A percentile compares a stretch with the other conserved stretches of the same genome.
Evolutionary conservation across 2,329 filamentous ascomycete species (phyloP).

Genomic region (Sphaerulina musiva): DNA sequence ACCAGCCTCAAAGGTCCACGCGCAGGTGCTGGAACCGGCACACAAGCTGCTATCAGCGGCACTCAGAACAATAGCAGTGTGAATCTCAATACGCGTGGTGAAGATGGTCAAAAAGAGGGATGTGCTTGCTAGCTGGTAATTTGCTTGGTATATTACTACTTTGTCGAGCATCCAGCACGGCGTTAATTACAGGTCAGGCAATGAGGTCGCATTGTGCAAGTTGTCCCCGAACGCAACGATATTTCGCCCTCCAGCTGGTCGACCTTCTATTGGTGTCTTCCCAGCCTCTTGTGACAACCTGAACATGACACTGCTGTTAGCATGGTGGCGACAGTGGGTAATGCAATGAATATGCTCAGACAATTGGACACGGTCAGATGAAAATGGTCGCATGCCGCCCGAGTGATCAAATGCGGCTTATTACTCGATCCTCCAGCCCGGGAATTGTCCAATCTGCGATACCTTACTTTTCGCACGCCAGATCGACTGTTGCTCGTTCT

Average conservation of each 20-base stretch:
- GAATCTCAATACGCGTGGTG: slow-evolving; percentile 65
- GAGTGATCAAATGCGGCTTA: not conserved
- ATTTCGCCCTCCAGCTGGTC: too few species aligned
- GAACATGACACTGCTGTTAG: not conserved
- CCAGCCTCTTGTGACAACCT: not conserved
- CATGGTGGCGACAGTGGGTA: not conserved
- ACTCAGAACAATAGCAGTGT: slow-evolving; percentile 59
- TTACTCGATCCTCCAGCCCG: not conserved
- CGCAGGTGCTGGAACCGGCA: slow-evolving; percentile 52
- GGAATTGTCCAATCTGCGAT: too few species aligned
- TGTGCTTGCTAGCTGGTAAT: slow-evolving; percentile 65
- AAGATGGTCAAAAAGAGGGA: slow-evolving; percentile 75
- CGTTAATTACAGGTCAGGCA: not conserved
- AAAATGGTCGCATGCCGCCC: not conserved
- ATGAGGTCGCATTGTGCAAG: not conserved
- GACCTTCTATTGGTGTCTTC: not conserved
- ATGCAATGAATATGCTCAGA: too few species aligned
- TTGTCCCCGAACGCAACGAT: not conserved
- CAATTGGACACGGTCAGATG: not conserved
- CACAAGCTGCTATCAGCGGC: slow-evolving; percentile 51
- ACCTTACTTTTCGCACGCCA: too few species aligned
- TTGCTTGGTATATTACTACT: not conserved
- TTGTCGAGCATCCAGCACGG: slow-evolving; percentile 2
- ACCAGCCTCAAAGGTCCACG: slow-evolving; percentile 86
- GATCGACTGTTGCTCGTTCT: too few species aligned